These are phyloP conservation scores for Favolaschia claudopus DNA, from an alignment of 768 basidiomycete genomes.

Conservation along the genomic window DNA sequence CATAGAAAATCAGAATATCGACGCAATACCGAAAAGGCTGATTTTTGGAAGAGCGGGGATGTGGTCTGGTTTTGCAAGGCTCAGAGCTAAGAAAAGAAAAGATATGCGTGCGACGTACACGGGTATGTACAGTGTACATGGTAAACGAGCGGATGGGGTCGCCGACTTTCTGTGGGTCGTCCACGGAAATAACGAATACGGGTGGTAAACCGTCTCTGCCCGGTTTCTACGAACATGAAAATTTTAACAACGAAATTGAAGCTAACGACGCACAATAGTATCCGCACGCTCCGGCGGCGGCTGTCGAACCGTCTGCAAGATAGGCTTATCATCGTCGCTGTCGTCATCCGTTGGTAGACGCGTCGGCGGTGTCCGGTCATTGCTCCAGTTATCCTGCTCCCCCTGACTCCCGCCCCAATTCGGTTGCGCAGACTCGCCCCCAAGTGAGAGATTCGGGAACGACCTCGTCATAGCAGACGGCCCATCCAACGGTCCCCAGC, in stretches of 20 bases:
- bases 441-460: conserved; percentile 47
- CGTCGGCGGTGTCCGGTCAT: conserved; percentile 34
- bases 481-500: conserved; percentile 18
- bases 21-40: conserved; percentile 91
- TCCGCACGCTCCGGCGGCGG: conserved; percentile 11
- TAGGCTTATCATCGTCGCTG: conserved; percentile 74
- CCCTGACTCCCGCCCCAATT: conserved; percentile 73
- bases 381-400: conserved; percentile 50
- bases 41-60: conserved; percentile 83
- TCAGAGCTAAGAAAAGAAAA: conserved; percentile 1
- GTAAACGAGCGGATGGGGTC: conserved; percentile 93
- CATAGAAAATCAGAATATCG: conserved; percentile 98
- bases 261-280: conserved; percentile 19
- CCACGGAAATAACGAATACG: conserved; percentile 87
- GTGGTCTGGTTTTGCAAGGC: conserved; percentile 70
- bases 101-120: conserved; percentile 52
- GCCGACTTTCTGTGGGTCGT: conserved; percentile 97
- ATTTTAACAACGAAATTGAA: conserved; percentile 9
- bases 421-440: conserved; percentile 50
- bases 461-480: conserved; percentile 26
- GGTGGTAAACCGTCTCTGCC: conserved; percentile 62
- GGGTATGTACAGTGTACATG: conserved; percentile 95
- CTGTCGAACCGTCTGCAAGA: conserved; percentile 52
- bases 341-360: conserved; percentile 54
- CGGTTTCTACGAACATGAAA: conserved; percentile 32